Evolutionary conservation across 192 early-diverging fungal genomes (phyloP), one percentile per base, ranked within the genome.

Genomic region (Coemansia sp.): DNA sequence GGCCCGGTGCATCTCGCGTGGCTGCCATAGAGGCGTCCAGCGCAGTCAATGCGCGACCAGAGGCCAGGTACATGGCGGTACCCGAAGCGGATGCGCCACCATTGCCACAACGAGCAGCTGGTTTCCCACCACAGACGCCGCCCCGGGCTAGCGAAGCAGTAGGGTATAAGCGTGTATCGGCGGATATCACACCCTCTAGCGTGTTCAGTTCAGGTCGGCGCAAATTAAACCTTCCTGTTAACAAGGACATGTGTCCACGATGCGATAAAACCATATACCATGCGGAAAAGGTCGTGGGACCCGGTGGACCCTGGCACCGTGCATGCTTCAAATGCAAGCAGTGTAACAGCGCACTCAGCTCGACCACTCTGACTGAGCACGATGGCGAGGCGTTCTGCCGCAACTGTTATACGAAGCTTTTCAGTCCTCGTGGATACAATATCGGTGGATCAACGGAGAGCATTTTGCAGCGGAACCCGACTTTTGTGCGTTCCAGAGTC

Each of bases 231-330:
- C 34, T 84, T 31, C 77, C 73, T 12, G 45, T 67, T 14, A 67
- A 27, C 67, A 72, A 72, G 55, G 82, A 84, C 63, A 78, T 72
- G 15, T 85, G 84, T 50, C 84, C 79, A 11, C 72, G 80, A 11
- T 85, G 84, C 66, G n/a, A 50, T 29, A 78, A 77, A 57, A 61
- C 74, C 32, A 80, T 85, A 14, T 85, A 77, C 74, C 77, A 81
- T 36, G 84, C 84, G 11, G 84, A 85, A 41, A 79, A 85, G 70
- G 84, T 78, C 1, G 70, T 85, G 38, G 84, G 84, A 2, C 84
- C 84, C 0, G 72, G 75, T 21, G 84, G 84, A 3, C 67, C 79
- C 10, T 85, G 84, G 84, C 84, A 85, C 36, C 76, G 77, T 25
- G 58, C 62, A 19, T 85, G 84, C 65, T 74, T 85, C 55, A 76